Conservation (phyloP, 805 yeast genomes). For the Wickerhamiella kurtzmanii region DNA sequence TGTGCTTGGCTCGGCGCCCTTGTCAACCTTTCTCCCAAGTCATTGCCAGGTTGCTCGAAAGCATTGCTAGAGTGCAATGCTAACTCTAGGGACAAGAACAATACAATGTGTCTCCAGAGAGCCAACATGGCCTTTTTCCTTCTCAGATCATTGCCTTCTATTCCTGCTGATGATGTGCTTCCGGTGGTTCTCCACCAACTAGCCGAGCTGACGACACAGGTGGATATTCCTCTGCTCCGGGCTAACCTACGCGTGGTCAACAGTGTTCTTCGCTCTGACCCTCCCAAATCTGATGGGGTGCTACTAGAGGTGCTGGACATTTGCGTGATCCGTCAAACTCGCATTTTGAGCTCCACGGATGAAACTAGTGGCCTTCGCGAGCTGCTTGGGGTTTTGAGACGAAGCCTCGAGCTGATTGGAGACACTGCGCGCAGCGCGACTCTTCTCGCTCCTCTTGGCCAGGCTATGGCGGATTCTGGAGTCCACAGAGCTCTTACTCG, state of each 20-base stretch:
- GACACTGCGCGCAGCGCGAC: neutral
- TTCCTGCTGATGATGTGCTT: slow-evolving; percentile 28
- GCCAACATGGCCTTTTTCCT: slow-evolving; percentile 62
- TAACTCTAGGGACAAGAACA: slow-evolving; percentile 23
- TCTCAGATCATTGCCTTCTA: slow-evolving; percentile 35
- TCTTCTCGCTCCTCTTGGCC: slow-evolving; percentile 7
- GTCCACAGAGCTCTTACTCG: slow-evolving; percentile 49
- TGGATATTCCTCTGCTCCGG: slow-evolving; percentile 15
- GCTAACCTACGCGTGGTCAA: slow-evolving; percentile 19
- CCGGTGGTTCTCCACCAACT: slow-evolving; percentile 19
- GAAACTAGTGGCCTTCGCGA: slow-evolving; percentile 29
- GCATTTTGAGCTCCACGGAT: neutral
- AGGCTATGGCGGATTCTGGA: slow-evolving; percentile 38
- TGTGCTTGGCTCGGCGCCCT: slow-evolving; percentile 5
- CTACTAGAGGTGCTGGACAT: slow-evolving; percentile 39
- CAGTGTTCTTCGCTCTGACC: slow-evolving; percentile 11
- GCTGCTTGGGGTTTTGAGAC: slow-evolving; percentile 50
- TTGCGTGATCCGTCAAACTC: slow-evolving; percentile 45
- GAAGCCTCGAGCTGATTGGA: slow-evolving; percentile 29
- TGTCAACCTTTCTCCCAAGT: too few relatives aligned
- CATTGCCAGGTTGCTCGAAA: neutral
- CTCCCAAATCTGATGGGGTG: slow-evolving; percentile 14
- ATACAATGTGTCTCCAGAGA: slow-evolving; percentile 80
- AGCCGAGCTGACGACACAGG: slow-evolving; percentile 30
- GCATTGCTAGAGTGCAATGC: neutral